Evolutionary conservation across 2,329 filamentous ascomycete genomes (phyloP).

Genomic region (Biscogniauxia sp.): DNA sequence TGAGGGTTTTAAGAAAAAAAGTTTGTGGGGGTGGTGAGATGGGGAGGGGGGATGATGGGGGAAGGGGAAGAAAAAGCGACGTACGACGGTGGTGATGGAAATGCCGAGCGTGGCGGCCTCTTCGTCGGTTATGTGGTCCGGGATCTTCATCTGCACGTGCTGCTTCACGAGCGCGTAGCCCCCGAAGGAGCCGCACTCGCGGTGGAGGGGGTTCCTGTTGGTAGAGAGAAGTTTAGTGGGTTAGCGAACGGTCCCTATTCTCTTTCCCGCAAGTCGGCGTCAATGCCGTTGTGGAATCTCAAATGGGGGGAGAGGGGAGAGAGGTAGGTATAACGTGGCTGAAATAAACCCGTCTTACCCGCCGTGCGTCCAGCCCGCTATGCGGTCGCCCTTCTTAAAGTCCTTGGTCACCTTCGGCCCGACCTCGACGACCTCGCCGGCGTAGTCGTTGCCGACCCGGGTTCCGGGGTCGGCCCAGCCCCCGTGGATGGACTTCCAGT

Average conservation of each 20-base stretch:
- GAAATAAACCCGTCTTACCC: slow-evolving; percentile 17
- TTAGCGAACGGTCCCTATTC: background rate
- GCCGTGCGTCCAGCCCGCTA: slow-evolving; percentile 34
- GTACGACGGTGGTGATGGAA: slow-evolving; percentile 40
- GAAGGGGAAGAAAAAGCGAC: slow-evolving; percentile 6
- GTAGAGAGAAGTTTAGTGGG: background rate
- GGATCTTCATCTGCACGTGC: slow-evolving; percentile 42
- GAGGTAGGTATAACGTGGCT: background rate
- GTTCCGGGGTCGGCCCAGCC: slow-evolving; percentile 11
- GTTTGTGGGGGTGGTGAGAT: background rate
- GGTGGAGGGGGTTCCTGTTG: slow-evolving; percentile 32
- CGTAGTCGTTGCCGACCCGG: slow-evolving; percentile 44
- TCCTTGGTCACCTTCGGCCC: slow-evolving; percentile 40
- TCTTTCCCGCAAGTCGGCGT: background rate
- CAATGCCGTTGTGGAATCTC: background rate
- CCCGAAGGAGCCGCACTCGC: slow-evolving; percentile 43
- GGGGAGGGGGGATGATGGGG: background rate
- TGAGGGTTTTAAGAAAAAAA: too few relatives aligned
- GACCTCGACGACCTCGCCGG: slow-evolving; percentile 45
- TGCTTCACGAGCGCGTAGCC: slow-evolving; percentile 39
- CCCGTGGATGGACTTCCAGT: slow-evolving; percentile 33
- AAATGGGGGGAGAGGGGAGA: background rate
- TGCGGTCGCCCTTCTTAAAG: slow-evolving; percentile 47
- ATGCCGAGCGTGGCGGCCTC: slow-evolving; percentile 45
- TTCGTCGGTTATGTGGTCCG: slow-evolving; percentile 44